Evolutionary conservation across 345 rosid genomes (phyloP), one percentile per base, ranked within the genome.

Genomic region (Corymbia maculata): DNA sequence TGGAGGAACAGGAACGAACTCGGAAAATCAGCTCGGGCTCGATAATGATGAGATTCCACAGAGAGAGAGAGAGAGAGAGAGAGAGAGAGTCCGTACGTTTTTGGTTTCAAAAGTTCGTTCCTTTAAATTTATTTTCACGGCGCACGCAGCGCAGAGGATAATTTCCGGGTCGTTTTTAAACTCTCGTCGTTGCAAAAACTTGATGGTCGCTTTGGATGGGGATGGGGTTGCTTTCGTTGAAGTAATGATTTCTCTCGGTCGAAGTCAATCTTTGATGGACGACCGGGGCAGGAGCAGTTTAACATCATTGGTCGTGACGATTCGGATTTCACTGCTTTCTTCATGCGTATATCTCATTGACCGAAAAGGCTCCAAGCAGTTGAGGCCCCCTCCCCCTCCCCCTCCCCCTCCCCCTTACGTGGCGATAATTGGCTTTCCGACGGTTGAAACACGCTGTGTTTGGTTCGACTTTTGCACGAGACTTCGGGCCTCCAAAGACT

Each of bases 1-100:
- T 10, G 87, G 87, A 52, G 59, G 64, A 52, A 85, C 87, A 52
- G 87, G 87, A 17, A 85, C 16, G 61, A 85, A 85, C 64, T 52
- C 66, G 49, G 47, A 49, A 36, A 32, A 42, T 52, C 64, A 44
- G 66, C 26, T 52, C 49, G 66, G 32, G 87, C 87, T 52, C 47
- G n/a, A 52, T 52, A 85, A 52, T 44, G 87, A 85, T 85, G 64
- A 51, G 61, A 85, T 49, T 32, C 80, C 80, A 32, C 26, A 53
- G 22, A 51, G 16, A 51, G 28, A 61, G 66, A 59, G 14, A 61
- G 75, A 68, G 79, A 66, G 80, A 70, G 80, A 68, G 79, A 68
- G 80, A 68, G 24, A 70, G 64, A 57, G n/a, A 17, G 49, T 6
- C 28, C 84, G 84, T 75, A 42, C 84, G 84, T 2, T 21, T 45